Conservation (phyloP, 305 asterid genomes). For the Solanum hybrid region DNA sequence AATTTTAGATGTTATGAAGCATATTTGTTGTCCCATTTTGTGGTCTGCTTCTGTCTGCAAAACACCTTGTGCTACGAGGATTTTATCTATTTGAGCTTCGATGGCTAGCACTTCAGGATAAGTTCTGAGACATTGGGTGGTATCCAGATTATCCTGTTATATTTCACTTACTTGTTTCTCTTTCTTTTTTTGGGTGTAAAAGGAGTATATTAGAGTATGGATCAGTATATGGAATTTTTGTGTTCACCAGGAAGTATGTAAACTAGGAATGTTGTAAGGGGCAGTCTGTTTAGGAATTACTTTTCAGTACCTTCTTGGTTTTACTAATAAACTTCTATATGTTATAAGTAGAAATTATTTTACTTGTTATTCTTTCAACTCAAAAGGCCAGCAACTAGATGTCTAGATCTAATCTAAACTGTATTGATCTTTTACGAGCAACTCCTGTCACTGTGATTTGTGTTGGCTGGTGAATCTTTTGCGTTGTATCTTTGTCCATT, state of each 20-base stretch:
- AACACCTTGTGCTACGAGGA: background rate
- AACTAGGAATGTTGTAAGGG: background rate
- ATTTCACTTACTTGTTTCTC: background rate
- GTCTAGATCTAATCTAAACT: background rate
- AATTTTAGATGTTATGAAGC: background rate
- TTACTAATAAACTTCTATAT: background rate
- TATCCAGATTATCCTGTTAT: background rate
- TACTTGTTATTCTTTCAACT: background rate
- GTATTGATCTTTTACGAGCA: background rate
- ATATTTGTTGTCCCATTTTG: background rate
- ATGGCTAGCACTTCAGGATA: background rate
- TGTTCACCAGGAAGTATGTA: background rate
- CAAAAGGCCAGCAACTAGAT: background rate
- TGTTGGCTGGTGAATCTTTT: constrained; percentile 1
- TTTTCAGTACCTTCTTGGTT: background rate
- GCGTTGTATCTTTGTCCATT: background rate
- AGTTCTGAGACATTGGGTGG: background rate
- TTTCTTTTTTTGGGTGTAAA: background rate
- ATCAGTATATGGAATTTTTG: background rate
- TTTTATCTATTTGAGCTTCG: background rate
- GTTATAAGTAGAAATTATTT: background rate
- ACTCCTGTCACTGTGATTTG: background rate
- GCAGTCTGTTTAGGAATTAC: background rate
- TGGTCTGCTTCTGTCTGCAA: background rate
- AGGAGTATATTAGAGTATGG: background rate